Percentiles rank a stretch among this genome's conserved stretches.
Evolutionary conservation across 73 alveolate species (phyloP).

Genomic region (Paramecium sonneborni): DNA sequence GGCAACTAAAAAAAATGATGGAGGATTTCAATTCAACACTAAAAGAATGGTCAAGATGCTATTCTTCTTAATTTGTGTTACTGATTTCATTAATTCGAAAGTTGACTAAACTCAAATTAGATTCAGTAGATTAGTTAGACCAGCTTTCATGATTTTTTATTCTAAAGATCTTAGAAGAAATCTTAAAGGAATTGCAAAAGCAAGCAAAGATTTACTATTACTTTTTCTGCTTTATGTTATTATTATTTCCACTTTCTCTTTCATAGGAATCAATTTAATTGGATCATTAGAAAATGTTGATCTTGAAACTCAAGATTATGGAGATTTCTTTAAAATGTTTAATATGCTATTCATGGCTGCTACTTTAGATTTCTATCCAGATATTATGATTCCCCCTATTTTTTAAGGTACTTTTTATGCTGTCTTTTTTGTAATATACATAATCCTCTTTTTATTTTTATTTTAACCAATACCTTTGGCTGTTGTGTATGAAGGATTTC

Average conservation of each 20-base stretch:
- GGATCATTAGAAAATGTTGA: slow-evolving; percentile 44
- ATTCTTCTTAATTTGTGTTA: background rate
- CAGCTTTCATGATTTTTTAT: slow-evolving; percentile 41
- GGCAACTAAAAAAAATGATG: slow-evolving; percentile 14
- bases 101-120: background rate
- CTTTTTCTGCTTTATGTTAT: slow-evolving; percentile 31
- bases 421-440: slow-evolving; percentile 12
- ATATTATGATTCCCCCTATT: slow-evolving; percentile 56
- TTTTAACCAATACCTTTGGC: slow-evolving; percentile 64
- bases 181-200: slow-evolving; percentile 45
- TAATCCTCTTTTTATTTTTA: slow-evolving; percentile 45
- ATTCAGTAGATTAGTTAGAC: slow-evolving; percentile 60
- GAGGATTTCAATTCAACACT: background rate
- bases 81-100: background rate
- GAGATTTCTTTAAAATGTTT: slow-evolving; percentile 58
- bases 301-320: slow-evolving; percentile 44
- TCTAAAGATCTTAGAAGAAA: slow-evolving; percentile 62
- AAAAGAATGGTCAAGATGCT: background rate
- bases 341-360: slow-evolving; percentile 44
- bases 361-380: slow-evolving; percentile 61
- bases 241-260: slow-evolving; percentile 42
- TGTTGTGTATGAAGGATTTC: slow-evolving; percentile 65
- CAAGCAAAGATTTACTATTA: slow-evolving; percentile 44
- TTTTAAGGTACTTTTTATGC: slow-evolving; percentile 29
- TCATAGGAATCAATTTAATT: slow-evolving; percentile 57